Evolutionary conservation across 2,329 filamentous ascomycete genomes (phyloP), one percentile per base, ranked within the genome.

Genomic region (Hypoxylon rubiginosum): DNA sequence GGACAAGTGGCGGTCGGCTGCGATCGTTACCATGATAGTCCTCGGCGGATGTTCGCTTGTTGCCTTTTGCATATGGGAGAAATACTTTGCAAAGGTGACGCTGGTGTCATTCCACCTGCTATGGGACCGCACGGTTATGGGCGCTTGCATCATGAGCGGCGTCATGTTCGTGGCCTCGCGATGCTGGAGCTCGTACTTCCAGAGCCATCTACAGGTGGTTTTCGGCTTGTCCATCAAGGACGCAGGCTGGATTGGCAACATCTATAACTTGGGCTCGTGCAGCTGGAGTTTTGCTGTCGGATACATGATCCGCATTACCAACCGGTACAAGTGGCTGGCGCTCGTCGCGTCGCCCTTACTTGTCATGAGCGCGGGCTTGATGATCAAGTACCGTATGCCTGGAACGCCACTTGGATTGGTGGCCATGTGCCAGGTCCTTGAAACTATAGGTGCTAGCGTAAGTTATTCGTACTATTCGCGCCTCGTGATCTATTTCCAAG

Each of bases 381-480:
- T 88, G 84, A 82, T 88, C 62, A 74, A 84, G 51, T 88, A 84
- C 78, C 85, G 86, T 28, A 79, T 80, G 59, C 83, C 84, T 55
- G 78, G 82, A 30, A 78, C 77, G 55, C 81, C 81, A 15, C 79
- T 86, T 19, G 78, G 83, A 8, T 83, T 84, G 72, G 79, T 89
- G 2, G 76, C 88, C 69, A 84, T 85, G 74, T 86, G 84, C 53
- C 85, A 90, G 74, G 81, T 89, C 46, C 82, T 88, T 58, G 70
- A 71, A 34, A 84, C 86, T 8, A 80, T 86, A 32, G 85, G 83
- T n/a, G 86, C 85, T 2, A 85, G 85, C 17, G 58, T 41, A 36
- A 41, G 50, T 48, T 21, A 10, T n/a, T n/a, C n/a, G n/a, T n/a
- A n/a, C n/a, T n/a, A n/a, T n/a, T n/a, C n/a, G n/a, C n/a, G n/a